A percentile compares a stretch with the other conserved stretches of the same genome.
Conservation (phyloP, 1,284 basidiomycete genomes). For the Cystobasidium sp. region DNA sequence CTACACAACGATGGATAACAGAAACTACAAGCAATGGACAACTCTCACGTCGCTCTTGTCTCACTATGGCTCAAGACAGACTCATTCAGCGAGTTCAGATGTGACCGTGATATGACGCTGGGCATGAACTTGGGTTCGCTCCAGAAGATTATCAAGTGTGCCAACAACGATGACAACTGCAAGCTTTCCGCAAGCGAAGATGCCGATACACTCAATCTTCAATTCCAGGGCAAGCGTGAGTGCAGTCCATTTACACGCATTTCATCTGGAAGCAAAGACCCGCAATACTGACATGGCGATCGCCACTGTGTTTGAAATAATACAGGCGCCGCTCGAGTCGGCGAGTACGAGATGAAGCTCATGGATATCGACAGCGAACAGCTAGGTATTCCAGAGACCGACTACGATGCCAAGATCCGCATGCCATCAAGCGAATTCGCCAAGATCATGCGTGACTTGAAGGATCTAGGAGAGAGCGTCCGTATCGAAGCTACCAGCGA, state of each 20-base stretch:
- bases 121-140: conserved; percentile 71
- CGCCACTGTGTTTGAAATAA: conserved; percentile 8
- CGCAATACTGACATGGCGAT: conserved; percentile 3
- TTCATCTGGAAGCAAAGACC: not conserved
- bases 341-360: conserved; percentile 98
- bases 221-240: conserved; percentile 89
- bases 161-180: conserved; percentile 93
- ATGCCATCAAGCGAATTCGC: conserved; percentile 87
- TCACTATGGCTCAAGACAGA: conserved; percentile 74
- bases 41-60: conserved; percentile 97
- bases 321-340: conserved; percentile 86
- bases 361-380: conserved; percentile 98
- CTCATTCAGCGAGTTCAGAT: conserved; percentile 88
- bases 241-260: conserved; percentile 45
- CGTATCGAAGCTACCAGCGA: conserved; percentile 96
- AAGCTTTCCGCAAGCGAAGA: conserved; percentile 91
- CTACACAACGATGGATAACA: conserved; percentile 54
- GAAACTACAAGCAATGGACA: conserved; percentile 98
- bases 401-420: conserved; percentile 91
- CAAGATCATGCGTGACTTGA: conserved; percentile 90
- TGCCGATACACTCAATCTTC: conserved; percentile 83
- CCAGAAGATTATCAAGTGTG: conserved; percentile 95
- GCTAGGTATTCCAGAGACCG: conserved; percentile 96
- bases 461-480: conserved; percentile 90
- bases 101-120: conserved; percentile 82